Conservation (phyloP, 202 grass and related monocot species). For the Panicum hallii region DNA sequence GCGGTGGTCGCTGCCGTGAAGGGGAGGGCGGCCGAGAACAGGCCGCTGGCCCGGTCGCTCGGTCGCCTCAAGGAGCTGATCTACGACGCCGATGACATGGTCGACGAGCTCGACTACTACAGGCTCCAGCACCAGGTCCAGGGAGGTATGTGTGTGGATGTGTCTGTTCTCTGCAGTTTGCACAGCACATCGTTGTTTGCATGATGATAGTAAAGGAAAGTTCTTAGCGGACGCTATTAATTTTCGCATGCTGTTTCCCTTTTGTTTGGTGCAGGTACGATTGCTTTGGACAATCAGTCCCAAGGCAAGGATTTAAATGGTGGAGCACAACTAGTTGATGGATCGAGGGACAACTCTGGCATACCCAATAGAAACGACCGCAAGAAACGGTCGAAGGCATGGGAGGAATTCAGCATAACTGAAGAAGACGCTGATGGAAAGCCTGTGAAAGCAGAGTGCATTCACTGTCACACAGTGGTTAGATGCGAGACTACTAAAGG, state of each 20-base stretch:
- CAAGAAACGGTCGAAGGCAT: conserved; percentile 26
- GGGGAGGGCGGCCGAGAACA: conserved; percentile 24
- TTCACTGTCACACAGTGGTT: not conserved
- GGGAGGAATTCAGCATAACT: not conserved
- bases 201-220: not conserved
- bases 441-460: not conserved
- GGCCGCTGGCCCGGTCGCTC: conserved; percentile 27
- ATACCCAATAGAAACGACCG: not conserved
- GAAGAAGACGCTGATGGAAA: not conserved
- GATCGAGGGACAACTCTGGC: not conserved
- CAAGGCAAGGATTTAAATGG: not conserved
- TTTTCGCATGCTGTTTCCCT: not conserved
- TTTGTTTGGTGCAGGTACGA: not conserved
- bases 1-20: not conserved
- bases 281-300: too few species aligned
- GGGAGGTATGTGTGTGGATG: not conserved
- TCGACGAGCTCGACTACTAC: conserved; percentile 61
- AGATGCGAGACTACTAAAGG: not conserved
- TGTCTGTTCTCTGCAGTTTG: not conserved
- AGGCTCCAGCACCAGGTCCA: conserved; percentile 48
- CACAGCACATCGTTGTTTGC: not conserved
- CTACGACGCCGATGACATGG: conserved; percentile 48
- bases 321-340: not conserved
- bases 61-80: conserved; percentile 32
- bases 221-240: not conserved